A percentile compares a stretch with the other conserved stretches of the same genome.
phyloP scores from a whole-genome alignment of 306 rosid species.

The Cucumis cinereus region DNA sequence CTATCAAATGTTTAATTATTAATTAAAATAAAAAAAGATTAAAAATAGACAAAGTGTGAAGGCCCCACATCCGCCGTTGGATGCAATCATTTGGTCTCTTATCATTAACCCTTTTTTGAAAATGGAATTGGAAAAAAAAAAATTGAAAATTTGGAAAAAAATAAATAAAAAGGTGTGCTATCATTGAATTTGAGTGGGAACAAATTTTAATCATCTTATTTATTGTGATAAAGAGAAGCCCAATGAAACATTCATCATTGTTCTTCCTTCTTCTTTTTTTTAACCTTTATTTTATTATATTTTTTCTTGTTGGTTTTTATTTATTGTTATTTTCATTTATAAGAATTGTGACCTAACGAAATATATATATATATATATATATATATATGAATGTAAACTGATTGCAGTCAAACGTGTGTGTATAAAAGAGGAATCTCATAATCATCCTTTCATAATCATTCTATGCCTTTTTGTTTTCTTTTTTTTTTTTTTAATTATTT shows the following conservation, averaged over 20 bases:
- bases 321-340: not conserved
- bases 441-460: not conserved
- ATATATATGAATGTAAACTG: not conserved
- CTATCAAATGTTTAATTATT: not conserved
- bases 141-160: not conserved
- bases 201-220: not conserved
- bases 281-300: no score
- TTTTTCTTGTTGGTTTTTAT: not conserved
- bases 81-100: conserved; percentile 37
- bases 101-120: conserved; percentile 28
- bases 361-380: not conserved
- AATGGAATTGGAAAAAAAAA: not conserved
- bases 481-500: no score
- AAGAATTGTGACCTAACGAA: not conserved
- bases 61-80: conserved; percentile 61
- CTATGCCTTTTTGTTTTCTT: not conserved
- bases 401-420: conserved; percentile 7
- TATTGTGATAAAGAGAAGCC: not conserved
- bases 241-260: conserved; percentile 7
- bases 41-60: conserved; percentile 14
- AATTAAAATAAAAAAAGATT: no score
- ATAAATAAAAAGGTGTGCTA: not conserved
- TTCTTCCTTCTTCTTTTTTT: not conserved
- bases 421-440: not conserved
- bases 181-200: conserved; percentile 2